Evolutionary conservation across 805 yeast genomes (phyloP), one percentile per base, ranked within the genome.

Genomic region (Dipodascopsis uninucleata): DNA sequence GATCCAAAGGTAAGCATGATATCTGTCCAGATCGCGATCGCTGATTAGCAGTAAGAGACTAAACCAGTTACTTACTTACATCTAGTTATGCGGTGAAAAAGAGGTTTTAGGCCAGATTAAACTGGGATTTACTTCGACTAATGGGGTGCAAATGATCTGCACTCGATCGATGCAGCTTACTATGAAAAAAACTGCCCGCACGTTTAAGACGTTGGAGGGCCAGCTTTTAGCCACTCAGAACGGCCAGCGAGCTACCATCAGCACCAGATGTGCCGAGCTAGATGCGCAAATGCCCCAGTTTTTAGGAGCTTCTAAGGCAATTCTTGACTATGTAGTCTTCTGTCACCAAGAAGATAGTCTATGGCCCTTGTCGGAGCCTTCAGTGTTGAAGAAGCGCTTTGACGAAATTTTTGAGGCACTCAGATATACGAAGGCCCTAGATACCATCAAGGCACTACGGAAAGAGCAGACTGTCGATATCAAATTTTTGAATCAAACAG

Each of bases 391-490:
- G 66, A 89, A 89, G 66, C 76, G 90, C 41, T 94, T 93, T 58
- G 98, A 93, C 63, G 98, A 93, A 64, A 90, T 93, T 6, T 93
- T 93, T 59, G 97, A 93, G 65, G 96, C 97, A 0, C 77, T 87
- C 55, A 88, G 86, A 62, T 94, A 85, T 59, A 87, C 96, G 1
- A 90, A 86, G 60, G 95, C 93, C 0, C 69, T 93, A 28, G 96
- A 89, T 47, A 78, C 77, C 42, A 71, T 93, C 58, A 89, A 88
- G 60, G 63, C 62, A 1, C 76, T 88, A 32, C 77, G 84, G 41
- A 90, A 89, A 58, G 94, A 86, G 34, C 77, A 86, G 76, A 69
- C 79, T 8, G 69, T 72, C 1, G 95, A 88, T 47, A 81, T 86
- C 28, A 84, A 81, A 58, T 63, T 90, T 7, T 70, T 88, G 36